These are phyloP conservation scores for Cucurbita ficifolia DNA, from an alignment of 306 rosid genomes.

Conservation along the genomic window DNA sequence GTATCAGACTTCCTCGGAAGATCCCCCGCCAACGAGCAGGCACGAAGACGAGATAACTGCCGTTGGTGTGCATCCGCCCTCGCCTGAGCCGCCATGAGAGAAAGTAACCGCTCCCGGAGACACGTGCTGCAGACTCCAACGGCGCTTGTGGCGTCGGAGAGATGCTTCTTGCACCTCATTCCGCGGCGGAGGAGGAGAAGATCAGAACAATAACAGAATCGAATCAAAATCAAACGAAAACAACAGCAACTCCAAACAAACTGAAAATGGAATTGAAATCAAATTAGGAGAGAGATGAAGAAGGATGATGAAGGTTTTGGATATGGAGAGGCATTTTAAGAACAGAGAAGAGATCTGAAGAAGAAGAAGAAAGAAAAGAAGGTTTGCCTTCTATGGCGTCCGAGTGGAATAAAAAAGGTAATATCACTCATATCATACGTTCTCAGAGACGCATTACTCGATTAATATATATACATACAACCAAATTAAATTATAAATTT, in stretches of 20 bases:
- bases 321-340: neutral
- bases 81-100: slow-evolving; percentile 45
- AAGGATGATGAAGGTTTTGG: neutral
- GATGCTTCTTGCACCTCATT: slow-evolving; percentile 90
- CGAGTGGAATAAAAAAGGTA: neutral
- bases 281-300: neutral
- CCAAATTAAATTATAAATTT: too few species aligned
- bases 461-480: neutral
- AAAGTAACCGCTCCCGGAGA: slow-evolving; percentile 70
- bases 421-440: slow-evolving; percentile 7
- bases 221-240: neutral
- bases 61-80: slow-evolving; percentile 24
- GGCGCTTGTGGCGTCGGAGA: slow-evolving; percentile 39
- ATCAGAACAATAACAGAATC: neutral
- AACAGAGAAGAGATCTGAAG: slow-evolving; percentile 3
- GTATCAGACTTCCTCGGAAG: slow-evolving; percentile 27
- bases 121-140: slow-evolving; percentile 85
- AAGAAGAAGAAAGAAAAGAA: neutral
- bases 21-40: slow-evolving; percentile 19
- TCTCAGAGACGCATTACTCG: neutral
- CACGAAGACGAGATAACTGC: slow-evolving; percentile 15
- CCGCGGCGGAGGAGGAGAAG: neutral
- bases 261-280: neutral
- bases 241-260: neutral
- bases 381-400: neutral